phyloP scores from a whole-genome alignment of 163 green algal genomes.

The Scenedesmus sp. region DNA sequence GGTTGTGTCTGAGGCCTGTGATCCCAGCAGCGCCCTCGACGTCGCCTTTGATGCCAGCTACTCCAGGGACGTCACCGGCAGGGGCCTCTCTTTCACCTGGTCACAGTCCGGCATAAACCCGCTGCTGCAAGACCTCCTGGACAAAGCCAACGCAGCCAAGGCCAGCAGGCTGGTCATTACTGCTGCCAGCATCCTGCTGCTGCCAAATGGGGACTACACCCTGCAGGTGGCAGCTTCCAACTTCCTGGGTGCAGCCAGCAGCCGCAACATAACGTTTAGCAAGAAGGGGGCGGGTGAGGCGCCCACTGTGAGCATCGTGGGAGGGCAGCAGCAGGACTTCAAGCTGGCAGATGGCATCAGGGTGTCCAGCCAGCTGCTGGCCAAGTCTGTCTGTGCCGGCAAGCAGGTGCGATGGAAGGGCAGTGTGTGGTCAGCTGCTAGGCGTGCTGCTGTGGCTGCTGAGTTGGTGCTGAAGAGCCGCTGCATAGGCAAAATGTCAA shows the following conservation, averaged over 20 bases:
- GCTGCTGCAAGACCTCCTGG: background rate
- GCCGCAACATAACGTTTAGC: background rate
- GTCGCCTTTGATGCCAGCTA: conserved; percentile 34
- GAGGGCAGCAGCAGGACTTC: conserved; percentile 24
- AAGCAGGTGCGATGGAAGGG: conserved; percentile 19
- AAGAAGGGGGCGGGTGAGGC: conserved; percentile 16
- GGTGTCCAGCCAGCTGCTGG: background rate
- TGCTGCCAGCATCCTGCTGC: background rate
- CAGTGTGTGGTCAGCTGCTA: background rate
- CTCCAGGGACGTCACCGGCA: conserved; percentile 14
- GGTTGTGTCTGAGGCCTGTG: conserved; percentile 36
- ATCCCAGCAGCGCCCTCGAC: background rate
- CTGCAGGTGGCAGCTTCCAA: conserved; percentile 15
- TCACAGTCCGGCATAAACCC: background rate
- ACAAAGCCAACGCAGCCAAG: background rate
- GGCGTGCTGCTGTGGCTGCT: background rate
- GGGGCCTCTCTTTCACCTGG: background rate
- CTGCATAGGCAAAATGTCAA: background rate
- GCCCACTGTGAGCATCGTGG: conserved; percentile 24
- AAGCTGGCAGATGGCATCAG: conserved; percentile 8
- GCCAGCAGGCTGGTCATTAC: background rate
- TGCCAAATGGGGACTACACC: conserved; percentile 21
- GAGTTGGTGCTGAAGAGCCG: background rate
- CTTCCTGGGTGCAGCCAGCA: conserved; percentile 4
- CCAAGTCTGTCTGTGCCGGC: conserved; percentile 28